phyloP scores from a whole-genome alignment of 2,329 filamentous ascomycete species.

The Emericellopsis atlantica region DNA sequence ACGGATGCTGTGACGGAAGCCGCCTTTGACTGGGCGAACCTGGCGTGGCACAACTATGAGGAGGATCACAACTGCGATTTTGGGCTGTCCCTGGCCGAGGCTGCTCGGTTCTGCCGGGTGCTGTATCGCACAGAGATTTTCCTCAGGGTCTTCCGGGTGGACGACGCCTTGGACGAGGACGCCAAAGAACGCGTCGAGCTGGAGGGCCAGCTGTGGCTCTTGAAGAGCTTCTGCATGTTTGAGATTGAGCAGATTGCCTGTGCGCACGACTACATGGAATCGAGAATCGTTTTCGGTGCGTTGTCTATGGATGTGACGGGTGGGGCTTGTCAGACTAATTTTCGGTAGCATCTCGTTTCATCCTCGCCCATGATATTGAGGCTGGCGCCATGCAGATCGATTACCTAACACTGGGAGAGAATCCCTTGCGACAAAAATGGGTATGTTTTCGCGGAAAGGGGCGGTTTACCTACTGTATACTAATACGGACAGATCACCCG shows the following conservation, averaged over 20 bases:
- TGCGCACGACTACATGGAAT: neutral
- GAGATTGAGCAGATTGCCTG: slow-evolving; percentile 3
- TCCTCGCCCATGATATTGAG: neutral
- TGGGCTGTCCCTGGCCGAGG: slow-evolving; percentile 1
- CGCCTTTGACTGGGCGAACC: slow-evolving; percentile 1
- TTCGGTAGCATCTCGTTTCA: neutral
- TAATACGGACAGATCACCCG: neutral
- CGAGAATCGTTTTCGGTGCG: neutral
- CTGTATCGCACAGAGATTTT: slow-evolving; percentile 1
- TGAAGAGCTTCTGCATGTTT: neutral
- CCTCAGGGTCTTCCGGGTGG: neutral
- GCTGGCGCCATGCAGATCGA: neutral
- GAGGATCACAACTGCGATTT: neutral
- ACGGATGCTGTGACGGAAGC: neutral
- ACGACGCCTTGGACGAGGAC: no score
- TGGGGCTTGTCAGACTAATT: neutral
- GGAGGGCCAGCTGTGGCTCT: neutral
- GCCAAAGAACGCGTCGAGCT: neutral
- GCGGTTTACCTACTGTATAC: neutral
- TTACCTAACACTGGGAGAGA: neutral
- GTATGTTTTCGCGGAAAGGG: neutral
- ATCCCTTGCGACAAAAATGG: neutral
- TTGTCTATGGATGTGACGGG: neutral
- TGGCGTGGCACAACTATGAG: neutral
- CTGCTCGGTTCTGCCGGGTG: neutral